These are phyloP conservation scores for Parmales sp. DNA, from an alignment of 108 stramenopile species.

Conservation along the genomic window DNA sequence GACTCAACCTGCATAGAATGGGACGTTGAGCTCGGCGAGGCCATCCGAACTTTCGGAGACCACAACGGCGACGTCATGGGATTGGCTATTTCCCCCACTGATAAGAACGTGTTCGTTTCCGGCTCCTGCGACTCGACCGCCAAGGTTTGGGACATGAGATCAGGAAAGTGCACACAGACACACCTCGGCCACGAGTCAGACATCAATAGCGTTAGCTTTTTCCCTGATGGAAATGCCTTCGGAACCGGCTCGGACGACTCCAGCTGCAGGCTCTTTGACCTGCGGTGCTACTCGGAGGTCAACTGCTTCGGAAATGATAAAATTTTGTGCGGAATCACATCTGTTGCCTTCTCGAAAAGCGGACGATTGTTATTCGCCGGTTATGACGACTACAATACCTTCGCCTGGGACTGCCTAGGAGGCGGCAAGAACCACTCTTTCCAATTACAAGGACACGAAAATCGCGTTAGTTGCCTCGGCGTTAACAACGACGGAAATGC, in stretches of 20 bases:
- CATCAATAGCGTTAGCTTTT: constrained; percentile 91
- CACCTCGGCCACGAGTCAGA: constrained; percentile 90
- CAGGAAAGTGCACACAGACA: constrained; percentile 64
- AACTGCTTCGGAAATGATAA: constrained; percentile 66
- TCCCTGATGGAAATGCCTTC: constrained; percentile 81
- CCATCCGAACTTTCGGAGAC: constrained; percentile 71
- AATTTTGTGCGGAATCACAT: constrained; percentile 68
- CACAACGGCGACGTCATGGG: constrained; percentile 93
- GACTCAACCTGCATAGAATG: constrained; percentile 94
- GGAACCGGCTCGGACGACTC: constrained; percentile 92
- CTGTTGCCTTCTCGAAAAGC: constrained; percentile 54
- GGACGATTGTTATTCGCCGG: constrained; percentile 80
- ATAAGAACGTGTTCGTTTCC: constrained; percentile 80
- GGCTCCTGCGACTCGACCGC: constrained; percentile 88
- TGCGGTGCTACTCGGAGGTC: constrained; percentile 80
- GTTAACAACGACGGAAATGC: constrained; percentile 82
- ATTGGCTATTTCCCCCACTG: constrained; percentile 59
- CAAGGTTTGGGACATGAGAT: constrained; percentile 95
- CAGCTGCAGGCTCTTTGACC: constrained; percentile 85
- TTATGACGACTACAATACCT: constrained; percentile 60
- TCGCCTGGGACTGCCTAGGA: constrained; percentile 64
- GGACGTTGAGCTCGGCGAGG: constrained; percentile 76
- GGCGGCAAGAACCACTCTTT: constrained; percentile 40
- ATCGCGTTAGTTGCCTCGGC: constrained; percentile 88
- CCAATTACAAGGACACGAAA: constrained; percentile 72